Base-by-base conservation (phyloP, 495 filamentous ascomycete species). In the Penicillium ucsense region DNA sequence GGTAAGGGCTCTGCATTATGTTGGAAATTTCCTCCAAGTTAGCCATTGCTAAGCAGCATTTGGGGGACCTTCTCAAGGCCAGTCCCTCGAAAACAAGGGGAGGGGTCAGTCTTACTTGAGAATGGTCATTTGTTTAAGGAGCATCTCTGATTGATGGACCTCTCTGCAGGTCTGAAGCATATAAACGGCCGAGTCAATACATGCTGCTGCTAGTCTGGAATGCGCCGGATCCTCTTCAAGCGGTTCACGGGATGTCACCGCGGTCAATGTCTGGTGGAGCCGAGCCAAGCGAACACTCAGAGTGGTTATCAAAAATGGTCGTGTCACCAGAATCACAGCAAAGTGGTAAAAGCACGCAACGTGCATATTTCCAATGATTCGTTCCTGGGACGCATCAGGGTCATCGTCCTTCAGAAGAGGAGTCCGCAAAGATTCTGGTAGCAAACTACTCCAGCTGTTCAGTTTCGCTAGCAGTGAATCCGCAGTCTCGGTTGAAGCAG, bases 301-400 rank as follows among this genome's bases (percentile, higher is more conserved):
- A 2, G 58, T 54, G 5, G 64, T 65, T 39, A 72, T 67, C 32
- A 72, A 51, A 31, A 70, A 72, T 3, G 67, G 67, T 3, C 68
- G 58, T 3, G 66, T 72, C 4, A 70, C 64, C 30, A 70, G 55
- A 9, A 72, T 70, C 0, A 72, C 62, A 1, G 66, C 68, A 46
- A 70, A 72, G 46, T 72, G 66, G 41, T 72, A 72, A 3, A 60
- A 63, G 30, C 68, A 72, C 5, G 66, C 67, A 36, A 70, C 56
- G 31, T 72, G 68, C 31, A 72, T 56, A 11, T 62, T 67, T 0
- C 65, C 65, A 28, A 72, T 57, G 11, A 65, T 62, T 5, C 57
- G 61, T 30, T 64, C 53, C 38, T 60, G 66, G 3, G 47, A 51
- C 3, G 48, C 43, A 11, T 50, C 57, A 8, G 52, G 35, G 27